Percentiles rank a stretch among this genome's conserved stretches.
phyloP scores from a whole-genome alignment of 352 stramenopile genomes.

The Phytophthora hibernalis region DNA sequence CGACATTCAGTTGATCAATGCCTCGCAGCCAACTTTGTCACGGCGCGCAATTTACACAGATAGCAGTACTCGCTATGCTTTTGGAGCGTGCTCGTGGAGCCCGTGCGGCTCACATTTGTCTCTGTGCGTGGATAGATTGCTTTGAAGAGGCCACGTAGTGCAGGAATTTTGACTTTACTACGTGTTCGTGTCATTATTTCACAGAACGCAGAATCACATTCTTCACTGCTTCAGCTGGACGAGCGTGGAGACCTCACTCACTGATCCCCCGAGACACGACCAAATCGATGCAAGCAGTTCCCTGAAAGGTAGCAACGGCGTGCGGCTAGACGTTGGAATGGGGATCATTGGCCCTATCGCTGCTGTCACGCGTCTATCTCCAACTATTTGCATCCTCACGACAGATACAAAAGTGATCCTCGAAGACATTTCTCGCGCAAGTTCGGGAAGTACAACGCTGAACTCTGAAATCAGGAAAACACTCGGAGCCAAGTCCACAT shows the following conservation, averaged over 20 bases:
- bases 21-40: conserved; percentile 14
- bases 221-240: conserved; percentile 45
- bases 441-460: background rate
- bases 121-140: conserved; percentile 31
- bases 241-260: conserved; percentile 21
- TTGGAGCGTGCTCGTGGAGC: conserved; percentile 51
- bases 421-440: conserved; percentile 20
- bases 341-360: conserved; percentile 25
- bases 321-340: conserved; percentile 19
- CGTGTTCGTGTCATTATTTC: background rate
- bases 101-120: conserved; percentile 50
- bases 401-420: conserved; percentile 36
- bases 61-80: conserved; percentile 14
- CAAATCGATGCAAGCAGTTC: conserved; percentile 24
- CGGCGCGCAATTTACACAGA: conserved; percentile 25
- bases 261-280: conserved; percentile 16
- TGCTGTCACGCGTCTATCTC: conserved; percentile 33
- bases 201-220: conserved; percentile 27
- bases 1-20: conserved; percentile 38
- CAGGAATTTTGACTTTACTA: background rate
- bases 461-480: conserved; percentile 12
- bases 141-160: background rate
- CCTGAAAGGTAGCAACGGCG: conserved; percentile 7
- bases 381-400: conserved; percentile 34
- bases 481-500: background rate